Evolutionary conservation across 495 filamentous ascomycete species (phyloP), one percentile per base, ranked within the genome.

Genomic region (Neurospora intermedia): DNA sequence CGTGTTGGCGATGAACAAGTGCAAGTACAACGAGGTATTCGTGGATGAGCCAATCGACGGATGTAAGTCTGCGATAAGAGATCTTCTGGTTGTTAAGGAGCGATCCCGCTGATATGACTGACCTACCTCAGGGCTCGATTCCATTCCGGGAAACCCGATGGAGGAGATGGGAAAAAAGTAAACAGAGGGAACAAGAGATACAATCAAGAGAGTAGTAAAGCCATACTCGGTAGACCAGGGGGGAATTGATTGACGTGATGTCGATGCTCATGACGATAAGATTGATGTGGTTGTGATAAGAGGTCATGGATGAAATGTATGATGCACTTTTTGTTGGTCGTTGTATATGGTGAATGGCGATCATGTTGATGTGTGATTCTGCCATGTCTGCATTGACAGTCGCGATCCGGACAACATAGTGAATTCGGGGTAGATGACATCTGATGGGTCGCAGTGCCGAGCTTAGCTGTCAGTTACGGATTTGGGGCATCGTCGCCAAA

Each of bases 1-100:
- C 72, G 73, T 75, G 7, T 39, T 74, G 39, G 70, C 73, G 42
- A 80, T 81, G 77, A 82, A 82, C 75, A 76, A 80, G 69, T 84
- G 82, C 75, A 75, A 75, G 31, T 66, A 35, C 27, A 66, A 66
- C 27, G 15, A 66, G 54, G 75, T 77, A 7, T 69, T 74, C 31
- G 78, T 80, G 6, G 72, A 77, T 13, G 80, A 80, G 69, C 43
- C 72, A 35, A 74, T 77, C 15, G 77, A 79, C 31, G 73, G 76
- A 66, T 81, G 80, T 81, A 72, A 75, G 75, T 76, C 6, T 13
- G 27, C 23, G 6, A 62, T 31, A 18, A 11, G 15, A 23, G 4
- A 62, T 8, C 6, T 8, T 62, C 13, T 31, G 23, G 23, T 16
- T 16, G 23, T 35, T 31, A 13, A 35, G 35, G 54, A 16, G 6